Conservation (phyloP, 768 basidiomycete genomes). For the Austroboletus eburneus region DNA sequence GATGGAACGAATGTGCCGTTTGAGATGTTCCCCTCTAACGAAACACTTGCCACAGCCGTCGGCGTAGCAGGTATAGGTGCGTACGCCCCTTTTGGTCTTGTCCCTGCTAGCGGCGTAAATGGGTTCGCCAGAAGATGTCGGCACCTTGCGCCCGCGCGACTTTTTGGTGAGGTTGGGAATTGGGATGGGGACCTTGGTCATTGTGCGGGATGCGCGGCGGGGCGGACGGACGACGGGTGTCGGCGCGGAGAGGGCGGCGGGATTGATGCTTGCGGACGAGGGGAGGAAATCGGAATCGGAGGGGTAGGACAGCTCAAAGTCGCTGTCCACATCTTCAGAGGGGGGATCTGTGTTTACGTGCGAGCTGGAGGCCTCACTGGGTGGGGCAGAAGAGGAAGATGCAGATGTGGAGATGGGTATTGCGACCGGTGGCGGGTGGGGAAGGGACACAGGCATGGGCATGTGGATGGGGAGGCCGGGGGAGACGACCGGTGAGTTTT, state of each 20-base stretch:
- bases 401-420: conserved; percentile 4
- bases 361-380: conserved; percentile 3
- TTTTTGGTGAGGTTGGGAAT: conserved; percentile 50
- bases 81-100: conserved; percentile 31
- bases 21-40: conserved; percentile 74
- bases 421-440: not conserved
- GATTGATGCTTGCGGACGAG: conserved; percentile 9
- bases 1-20: conserved; percentile 74
- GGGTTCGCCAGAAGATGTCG: conserved; percentile 30
- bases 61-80: conserved; percentile 64
- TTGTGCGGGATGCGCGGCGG: conserved; percentile 21
- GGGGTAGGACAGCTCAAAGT: conserved; percentile 10
- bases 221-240: conserved; percentile 10
- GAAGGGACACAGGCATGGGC: not conserved
- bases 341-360: not conserved
- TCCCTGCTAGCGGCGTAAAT: conserved; percentile 25
- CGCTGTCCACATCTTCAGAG: conserved; percentile 17
- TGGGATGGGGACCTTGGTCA: conserved; percentile 37
- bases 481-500: no score
- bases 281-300: conserved; percentile 25
- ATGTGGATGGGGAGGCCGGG: not conserved
- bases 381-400: not conserved
- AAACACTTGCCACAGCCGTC: conserved; percentile 78
- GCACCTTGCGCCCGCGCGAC: conserved; percentile 46
- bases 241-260: conserved; percentile 4